Conservation (phyloP, 768 basidiomycete species). For the Mycena kentingensis region DNA sequence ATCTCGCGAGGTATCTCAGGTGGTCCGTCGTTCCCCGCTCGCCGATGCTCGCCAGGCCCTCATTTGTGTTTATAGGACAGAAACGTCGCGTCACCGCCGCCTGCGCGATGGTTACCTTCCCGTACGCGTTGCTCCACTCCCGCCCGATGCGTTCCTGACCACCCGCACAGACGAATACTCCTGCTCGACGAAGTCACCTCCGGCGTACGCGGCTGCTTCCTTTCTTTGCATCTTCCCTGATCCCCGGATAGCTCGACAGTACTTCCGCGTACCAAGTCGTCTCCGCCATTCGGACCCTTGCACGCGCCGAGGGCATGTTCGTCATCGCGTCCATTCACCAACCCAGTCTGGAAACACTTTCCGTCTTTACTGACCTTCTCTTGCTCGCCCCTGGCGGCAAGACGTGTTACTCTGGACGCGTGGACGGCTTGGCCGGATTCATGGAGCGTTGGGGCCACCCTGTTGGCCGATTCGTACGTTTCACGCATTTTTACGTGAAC, state of each 20-base stretch:
- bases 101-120: slow-evolving; percentile 59
- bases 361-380: slow-evolving; percentile 60
- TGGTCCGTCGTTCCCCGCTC: slow-evolving; percentile 30
- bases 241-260: slow-evolving; percentile 44
- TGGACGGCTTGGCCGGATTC: slow-evolving; percentile 42
- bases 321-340: slow-evolving; percentile 72
- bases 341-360: slow-evolving; percentile 60
- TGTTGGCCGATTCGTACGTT: slow-evolving; percentile 38
- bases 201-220: slow-evolving; percentile 36
- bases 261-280: slow-evolving; percentile 47
- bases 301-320: slow-evolving; percentile 50
- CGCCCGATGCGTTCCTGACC: background rate
- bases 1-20: slow-evolving; percentile 63
- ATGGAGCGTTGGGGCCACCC: slow-evolving; percentile 43
- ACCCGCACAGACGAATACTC: slow-evolving; percentile 45
- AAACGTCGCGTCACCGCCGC: slow-evolving; percentile 64
- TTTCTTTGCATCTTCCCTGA: background rate
- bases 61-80: slow-evolving; percentile 42
- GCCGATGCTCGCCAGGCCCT: background rate
- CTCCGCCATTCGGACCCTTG: slow-evolving; percentile 45
- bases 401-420: slow-evolving; percentile 44
- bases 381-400: slow-evolving; percentile 55
- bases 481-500: slow-evolving; percentile 1
- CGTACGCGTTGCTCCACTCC: slow-evolving; percentile 29
- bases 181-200: slow-evolving; percentile 66